Base-by-base conservation (phyloP, 352 stramenopile species). In the Blastocystis sp. region DNA sequence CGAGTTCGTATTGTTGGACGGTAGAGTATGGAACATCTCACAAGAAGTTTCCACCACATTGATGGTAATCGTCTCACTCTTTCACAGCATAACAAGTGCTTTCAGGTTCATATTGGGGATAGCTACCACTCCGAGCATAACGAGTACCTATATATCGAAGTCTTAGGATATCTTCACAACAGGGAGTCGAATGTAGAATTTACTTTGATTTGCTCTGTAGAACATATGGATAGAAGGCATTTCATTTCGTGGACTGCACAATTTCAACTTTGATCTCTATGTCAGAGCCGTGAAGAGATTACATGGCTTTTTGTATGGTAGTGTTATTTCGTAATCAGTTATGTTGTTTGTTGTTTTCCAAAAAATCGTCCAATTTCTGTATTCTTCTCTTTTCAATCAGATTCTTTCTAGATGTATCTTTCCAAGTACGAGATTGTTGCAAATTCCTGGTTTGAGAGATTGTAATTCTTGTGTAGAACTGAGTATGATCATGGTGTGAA, bases 401-500 rank as follows among this genome's bases (percentile, higher is more conserved):
- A 26, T 80, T n/a, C 50, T 64, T 23, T 47, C 37, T 8, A 6
- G 62, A 84, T 84, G 73, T 84, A 84, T 66, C 73, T 66, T 41
- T 84, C 73, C 37, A 66, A 53, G 73, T 84, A 84, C 0, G 29
- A n/a, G 34, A 54, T 34, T 62, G 8, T 26, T 41, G n/a, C 5
- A 55, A 45, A 47, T 53, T 47, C 13, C 23, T 13, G 20, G 50
- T 56, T 18, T 23, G 43, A 45, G 50, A 53, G n/a, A 55, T 55
- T 77, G 39, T 77, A 77, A 77, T 34, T 45, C 43, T 76, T 47
- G 3, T 76, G 13, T 88, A 97, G 96, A 91, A 98, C 94, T 70
- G 97, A 99, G 93, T 99, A 99, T 91, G 97, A 99, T 93, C 94
- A 97, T 87, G 97, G 97, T 90, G 97, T 99, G 43, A 99, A 98